These are phyloP conservation scores for Clathrospora elynae DNA, from an alignment of 2,329 filamentous ascomycete genomes.

Conservation along the genomic window DNA sequence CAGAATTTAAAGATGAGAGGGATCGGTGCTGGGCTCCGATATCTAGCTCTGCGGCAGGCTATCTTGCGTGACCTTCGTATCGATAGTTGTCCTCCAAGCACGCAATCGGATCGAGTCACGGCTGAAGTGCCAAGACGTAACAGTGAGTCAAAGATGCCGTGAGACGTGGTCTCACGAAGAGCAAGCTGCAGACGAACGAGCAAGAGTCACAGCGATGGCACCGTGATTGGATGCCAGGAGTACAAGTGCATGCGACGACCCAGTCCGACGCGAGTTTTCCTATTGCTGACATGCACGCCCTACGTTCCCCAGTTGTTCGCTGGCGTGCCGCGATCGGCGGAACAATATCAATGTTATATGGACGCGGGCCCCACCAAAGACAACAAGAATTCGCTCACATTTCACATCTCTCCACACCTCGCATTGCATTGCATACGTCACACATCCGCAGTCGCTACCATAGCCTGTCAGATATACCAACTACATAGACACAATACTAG, in stretches of 20 bases:
- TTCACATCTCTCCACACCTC: conserved; percentile 3
- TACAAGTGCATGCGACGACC: conserved; percentile 2
- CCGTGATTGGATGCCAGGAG: conserved; percentile 2
- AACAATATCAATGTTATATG: conserved; percentile 12
- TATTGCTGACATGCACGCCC: not conserved
- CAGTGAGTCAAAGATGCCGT: no score
- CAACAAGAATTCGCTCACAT: conserved; percentile 13
- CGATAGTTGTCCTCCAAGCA: no score
- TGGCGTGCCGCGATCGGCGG: conserved; percentile 9
- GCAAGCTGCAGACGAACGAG: not conserved
- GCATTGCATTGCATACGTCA: conserved; percentile 9
- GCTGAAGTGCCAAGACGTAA: no score
- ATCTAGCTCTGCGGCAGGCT: no score
- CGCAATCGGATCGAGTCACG: no score
- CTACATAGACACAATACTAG: not conserved
- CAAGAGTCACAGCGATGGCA: not conserved
- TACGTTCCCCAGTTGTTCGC: conserved; percentile 3
- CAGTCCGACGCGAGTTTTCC: conserved; percentile 3
- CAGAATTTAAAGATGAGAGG: no score
- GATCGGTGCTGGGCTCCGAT: no score
- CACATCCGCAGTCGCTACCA: conserved; percentile 10
- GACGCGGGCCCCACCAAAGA: conserved; percentile 22
- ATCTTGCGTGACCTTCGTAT: no score
- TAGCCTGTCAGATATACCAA: not conserved
- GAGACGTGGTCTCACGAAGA: no score